Base-by-base conservation (phyloP, 2,329 filamentous ascomycete species). In the Fusarium tuaranense region DNA sequence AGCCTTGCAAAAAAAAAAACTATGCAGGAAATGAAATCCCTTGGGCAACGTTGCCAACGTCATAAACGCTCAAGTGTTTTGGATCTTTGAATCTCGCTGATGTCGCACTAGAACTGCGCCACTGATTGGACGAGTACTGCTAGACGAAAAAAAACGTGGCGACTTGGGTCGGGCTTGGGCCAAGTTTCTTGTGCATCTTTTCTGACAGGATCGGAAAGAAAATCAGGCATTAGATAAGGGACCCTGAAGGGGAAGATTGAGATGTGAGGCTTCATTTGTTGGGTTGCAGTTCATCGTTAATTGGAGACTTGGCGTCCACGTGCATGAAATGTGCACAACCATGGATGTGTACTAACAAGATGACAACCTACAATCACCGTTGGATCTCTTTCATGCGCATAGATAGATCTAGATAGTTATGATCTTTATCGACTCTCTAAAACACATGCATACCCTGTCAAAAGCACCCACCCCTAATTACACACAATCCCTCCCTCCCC, bases 51-150 rank as follows among this genome's bases (percentile, higher is more conserved):
- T 10, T 34, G 25, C 57, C 57, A 76, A 58, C 76, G 72, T 78
- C 76, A 78, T 78, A 61, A 62, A 60, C 41, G 41, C 44, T 46
- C 25, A 30, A 30, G 63, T 39, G 70, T 75, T 76, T 77, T 67
- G 60, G 74, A 74, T 74, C 59, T 67, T 41, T 41, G 64, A 22
- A 73, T 72, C 63, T 55, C 34, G 64, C 48, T 46, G 68, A 38
- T 62, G 53, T 63, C 72, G 58, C 69, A 63, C 57, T 34, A 41
- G 38, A 57, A 74, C 16, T 67, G 63, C 65, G 65, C 34, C 59
- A 69, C 63, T 76, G 69, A 79, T 78, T 78, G 75, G 76, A 70
- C 58, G 55, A 20, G 20, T 25, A 25, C 7, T 2, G n/a, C 53
- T 36, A 30, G 27, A 13, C 14, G 16, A 36, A 64, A 16, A 55